Conservation (phyloP, 2,329 filamentous ascomycete genomes). For the Dendrostoma leiphaemia region DNA sequence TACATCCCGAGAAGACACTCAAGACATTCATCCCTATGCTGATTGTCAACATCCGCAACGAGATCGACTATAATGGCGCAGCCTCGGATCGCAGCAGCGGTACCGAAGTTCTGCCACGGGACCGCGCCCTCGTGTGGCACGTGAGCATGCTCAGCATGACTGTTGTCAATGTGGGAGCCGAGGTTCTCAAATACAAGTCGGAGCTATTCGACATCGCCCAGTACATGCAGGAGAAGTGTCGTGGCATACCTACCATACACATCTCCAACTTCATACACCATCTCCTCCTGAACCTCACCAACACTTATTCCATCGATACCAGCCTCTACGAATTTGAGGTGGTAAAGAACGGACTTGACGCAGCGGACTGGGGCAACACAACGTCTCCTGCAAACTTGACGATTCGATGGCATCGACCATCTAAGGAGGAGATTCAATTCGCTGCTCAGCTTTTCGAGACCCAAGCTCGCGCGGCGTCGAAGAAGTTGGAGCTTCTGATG, state of each 20-base stretch:
- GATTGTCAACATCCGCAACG: constrained; percentile 86
- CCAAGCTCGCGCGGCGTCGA: constrained; percentile 74
- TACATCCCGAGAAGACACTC: constrained; percentile 88
- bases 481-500: constrained; percentile 75
- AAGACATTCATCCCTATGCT: constrained; percentile 89
- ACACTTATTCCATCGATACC: constrained; percentile 90
- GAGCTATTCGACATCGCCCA: constrained; percentile 88
- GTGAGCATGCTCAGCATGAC: constrained; percentile 94
- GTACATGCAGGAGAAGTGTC: constrained; percentile 96
- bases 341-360: constrained; percentile 67
- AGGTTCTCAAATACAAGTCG: constrained; percentile 83
- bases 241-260: constrained; percentile 90
- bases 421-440: constrained; percentile 77
- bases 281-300: constrained; percentile 87
- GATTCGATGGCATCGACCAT: constrained; percentile 83
- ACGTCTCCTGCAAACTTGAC: constrained; percentile 72
- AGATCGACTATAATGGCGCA: constrained; percentile 95
- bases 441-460: constrained; percentile 85
- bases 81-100: constrained; percentile 93
- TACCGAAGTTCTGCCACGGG: constrained; percentile 87
- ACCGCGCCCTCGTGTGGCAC: constrained; percentile 93
- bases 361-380: constrained; percentile 81
- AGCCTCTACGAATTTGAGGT: constrained; percentile 80
- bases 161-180: constrained; percentile 89
- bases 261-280: constrained; percentile 98